Percentiles rank a stretch among this genome's conserved stretches.
phyloP scores from a whole-genome alignment of 352 stramenopile species.

The Pythium chondricola region DNA sequence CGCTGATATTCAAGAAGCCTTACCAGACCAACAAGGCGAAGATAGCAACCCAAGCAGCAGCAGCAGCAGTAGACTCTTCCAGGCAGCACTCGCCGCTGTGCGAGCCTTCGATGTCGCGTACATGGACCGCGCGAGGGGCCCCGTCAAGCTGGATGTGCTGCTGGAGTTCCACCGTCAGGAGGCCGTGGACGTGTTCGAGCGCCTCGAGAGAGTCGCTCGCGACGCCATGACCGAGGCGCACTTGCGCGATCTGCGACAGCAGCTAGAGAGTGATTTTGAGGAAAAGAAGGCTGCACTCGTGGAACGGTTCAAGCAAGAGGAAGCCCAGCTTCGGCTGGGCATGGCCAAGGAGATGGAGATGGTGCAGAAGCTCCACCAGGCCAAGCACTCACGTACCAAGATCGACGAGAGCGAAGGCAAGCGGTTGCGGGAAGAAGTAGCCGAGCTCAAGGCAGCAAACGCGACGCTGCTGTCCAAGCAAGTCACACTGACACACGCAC shows the following conservation, averaged over 20 bases:
- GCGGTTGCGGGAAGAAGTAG: constrained; percentile 42
- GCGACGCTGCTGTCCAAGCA: constrained; percentile 32
- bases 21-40: neutral
- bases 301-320: constrained; percentile 59
- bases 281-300: constrained; percentile 53
- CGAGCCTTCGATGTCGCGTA: constrained; percentile 48
- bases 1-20: constrained; percentile 2
- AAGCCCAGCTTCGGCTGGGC: constrained; percentile 46
- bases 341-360: constrained; percentile 59
- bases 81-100: constrained; percentile 38
- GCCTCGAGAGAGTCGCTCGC: constrained; percentile 43
- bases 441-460: constrained; percentile 27
- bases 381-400: constrained; percentile 44
- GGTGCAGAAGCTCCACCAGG: constrained; percentile 63
- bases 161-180: constrained; percentile 52
- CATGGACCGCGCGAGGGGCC: constrained; percentile 35
- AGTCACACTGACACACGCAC: constrained; percentile 44
- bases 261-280: constrained; percentile 53
- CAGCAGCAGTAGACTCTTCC: constrained; percentile 20
- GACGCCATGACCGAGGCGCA: constrained; percentile 49
- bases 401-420: constrained; percentile 60
- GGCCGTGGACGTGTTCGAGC: constrained; percentile 42
- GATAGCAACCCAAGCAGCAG: too few relatives aligned
- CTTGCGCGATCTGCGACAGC: constrained; percentile 36
- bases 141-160: constrained; percentile 45